Percentiles rank a stretch among this genome's conserved stretches.
Evolutionary conservation across 2,329 filamentous ascomycete species (phyloP).

Genomic region (Didymella arachidicola): DNA sequence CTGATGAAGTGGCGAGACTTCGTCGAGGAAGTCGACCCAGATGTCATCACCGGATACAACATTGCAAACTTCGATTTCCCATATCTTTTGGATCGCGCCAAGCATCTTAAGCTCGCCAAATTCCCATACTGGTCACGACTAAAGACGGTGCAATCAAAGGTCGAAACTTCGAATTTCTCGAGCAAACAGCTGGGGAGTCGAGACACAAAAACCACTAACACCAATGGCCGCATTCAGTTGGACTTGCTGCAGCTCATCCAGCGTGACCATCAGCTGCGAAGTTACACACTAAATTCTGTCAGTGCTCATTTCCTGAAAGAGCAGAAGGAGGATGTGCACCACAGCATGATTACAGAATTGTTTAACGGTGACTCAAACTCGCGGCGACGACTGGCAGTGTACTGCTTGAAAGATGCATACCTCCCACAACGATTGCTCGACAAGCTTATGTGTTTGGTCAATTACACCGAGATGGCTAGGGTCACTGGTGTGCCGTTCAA

Average conservation of each 20-base stretch:
- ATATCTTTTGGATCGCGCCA: conserved; percentile 88
- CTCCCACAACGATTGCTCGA: conserved; percentile 94
- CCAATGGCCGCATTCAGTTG: conserved; percentile 89
- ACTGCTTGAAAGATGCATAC: conserved; percentile 97
- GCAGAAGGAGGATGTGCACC: conserved; percentile 98
- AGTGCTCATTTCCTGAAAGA: conserved; percentile 94
- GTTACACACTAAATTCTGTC: conserved; percentile 97
- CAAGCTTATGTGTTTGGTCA: conserved; percentile 97
- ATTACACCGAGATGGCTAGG: conserved; percentile 99
- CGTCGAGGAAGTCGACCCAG: conserved; percentile 86
- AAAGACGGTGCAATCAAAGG: conserved; percentile 71
- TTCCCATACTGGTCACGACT: conserved; percentile 92
- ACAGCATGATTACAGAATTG: conserved; percentile 98
- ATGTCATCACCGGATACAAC: conserved; percentile 99
- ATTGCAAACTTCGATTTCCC: conserved; percentile 99
- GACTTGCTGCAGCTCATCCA: conserved; percentile 95
- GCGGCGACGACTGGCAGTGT: conserved; percentile 85
- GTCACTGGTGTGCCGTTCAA: conserved; percentile 99
- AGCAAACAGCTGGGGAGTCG: conserved; percentile 99
- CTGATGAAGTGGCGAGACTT: conserved; percentile 93
- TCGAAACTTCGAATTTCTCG: conserved; percentile 85
- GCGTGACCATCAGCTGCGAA: conserved; percentile 91
- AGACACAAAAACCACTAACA: conserved; percentile 93
- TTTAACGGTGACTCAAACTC: conserved; percentile 97
- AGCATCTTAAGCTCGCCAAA: conserved; percentile 76